Conservation (phyloP, 495 filamentous ascomycete species). For the Penicillium arizonense region DNA sequence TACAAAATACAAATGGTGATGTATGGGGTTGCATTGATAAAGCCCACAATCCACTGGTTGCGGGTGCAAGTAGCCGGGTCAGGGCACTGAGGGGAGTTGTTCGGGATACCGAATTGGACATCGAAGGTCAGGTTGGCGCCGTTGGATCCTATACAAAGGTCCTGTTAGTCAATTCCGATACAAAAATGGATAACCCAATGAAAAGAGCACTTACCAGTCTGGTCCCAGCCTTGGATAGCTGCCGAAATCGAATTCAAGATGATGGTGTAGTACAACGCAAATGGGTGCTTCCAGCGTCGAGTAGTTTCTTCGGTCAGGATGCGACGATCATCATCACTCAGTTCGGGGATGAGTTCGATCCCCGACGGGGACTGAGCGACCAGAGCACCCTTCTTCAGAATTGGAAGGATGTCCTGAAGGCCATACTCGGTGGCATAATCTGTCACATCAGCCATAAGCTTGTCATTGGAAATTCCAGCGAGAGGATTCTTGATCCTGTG, state of each 20-base stretch:
- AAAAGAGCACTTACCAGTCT: conserved; percentile 41
- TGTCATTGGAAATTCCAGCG: conserved; percentile 48
- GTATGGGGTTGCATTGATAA: conserved; percentile 45
- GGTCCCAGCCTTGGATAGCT: conserved; percentile 65
- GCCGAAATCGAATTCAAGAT: conserved; percentile 71
- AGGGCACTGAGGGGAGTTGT: conserved; percentile 40
- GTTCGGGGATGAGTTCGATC: conserved; percentile 53
- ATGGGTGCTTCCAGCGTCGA: conserved; percentile 65
- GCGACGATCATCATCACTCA: conserved; percentile 53
- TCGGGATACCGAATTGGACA: conserved; percentile 39
- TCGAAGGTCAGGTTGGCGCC: conserved; percentile 73
- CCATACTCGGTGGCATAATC: conserved; percentile 52
- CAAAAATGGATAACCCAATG: not conserved
- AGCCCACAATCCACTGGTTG: conserved; percentile 45
- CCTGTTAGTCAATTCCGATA: not conserved
- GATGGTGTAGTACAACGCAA: conserved; percentile 63
- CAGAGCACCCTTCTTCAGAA: conserved; percentile 62
- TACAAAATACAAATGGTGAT: conserved; percentile 43
- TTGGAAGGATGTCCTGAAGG: conserved; percentile 46
- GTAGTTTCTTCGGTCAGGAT: conserved; percentile 55
- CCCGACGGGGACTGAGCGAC: conserved; percentile 59
- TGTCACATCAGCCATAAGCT: conserved; percentile 55
- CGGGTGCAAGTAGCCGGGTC: conserved; percentile 21
- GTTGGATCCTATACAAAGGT: conserved; percentile 51
- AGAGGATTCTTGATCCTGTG: conserved; percentile 58